phyloP scores from a whole-genome alignment of 2,329 filamentous ascomycete species.

The Plenodomus tracheiphilus region DNA sequence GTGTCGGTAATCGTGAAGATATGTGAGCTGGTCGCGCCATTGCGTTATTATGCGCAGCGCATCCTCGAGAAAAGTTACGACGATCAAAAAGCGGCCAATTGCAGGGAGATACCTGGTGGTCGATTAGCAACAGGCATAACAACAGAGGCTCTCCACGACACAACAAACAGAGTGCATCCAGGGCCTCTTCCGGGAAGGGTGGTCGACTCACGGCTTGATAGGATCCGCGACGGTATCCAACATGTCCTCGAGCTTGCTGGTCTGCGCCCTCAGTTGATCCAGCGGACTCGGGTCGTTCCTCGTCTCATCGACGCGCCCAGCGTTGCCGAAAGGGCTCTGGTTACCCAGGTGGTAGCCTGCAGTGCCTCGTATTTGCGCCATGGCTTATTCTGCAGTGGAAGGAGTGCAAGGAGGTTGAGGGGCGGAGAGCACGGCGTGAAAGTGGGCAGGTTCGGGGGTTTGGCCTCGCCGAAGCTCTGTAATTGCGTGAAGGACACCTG shows the following conservation, averaged over 20 bases:
- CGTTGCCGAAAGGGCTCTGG: constrained; percentile 70
- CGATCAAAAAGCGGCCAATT: constrained; percentile 95
- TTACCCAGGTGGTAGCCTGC: constrained; percentile 83
- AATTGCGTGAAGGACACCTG: constrained; percentile 17
- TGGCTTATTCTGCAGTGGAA: constrained; percentile 37
- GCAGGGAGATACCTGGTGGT: constrained; percentile 79
- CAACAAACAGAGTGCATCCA: constrained; percentile 1
- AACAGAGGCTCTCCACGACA: constrained; percentile 1
- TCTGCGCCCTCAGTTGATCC: constrained; percentile 89
- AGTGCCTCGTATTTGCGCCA: constrained; percentile 64
- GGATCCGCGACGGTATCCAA: constrained; percentile 87
- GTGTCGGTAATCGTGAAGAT: constrained; percentile 87
- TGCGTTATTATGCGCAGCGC: constrained; percentile 94
- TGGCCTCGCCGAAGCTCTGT: constrained; percentile 3
- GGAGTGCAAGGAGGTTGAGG: constrained; percentile 17
- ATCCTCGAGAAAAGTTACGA: constrained; percentile 98
- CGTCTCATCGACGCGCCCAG: constrained; percentile 58
- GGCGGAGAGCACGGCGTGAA: constrained; percentile 28
- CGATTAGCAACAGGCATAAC: constrained; percentile 24
- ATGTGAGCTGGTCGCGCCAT: constrained; percentile 93
- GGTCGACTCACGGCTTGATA: constrained; percentile 80
- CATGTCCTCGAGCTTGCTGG: constrained; percentile 96
- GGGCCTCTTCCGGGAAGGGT: neutral
- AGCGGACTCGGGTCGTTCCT: constrained; percentile 74
- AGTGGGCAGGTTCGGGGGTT: constrained; percentile 32